Evolutionary conservation across 2,329 filamentous ascomycete genomes (phyloP), one percentile per base, ranked within the genome.

Genomic region (Graphiopsis chlorocephala): DNA sequence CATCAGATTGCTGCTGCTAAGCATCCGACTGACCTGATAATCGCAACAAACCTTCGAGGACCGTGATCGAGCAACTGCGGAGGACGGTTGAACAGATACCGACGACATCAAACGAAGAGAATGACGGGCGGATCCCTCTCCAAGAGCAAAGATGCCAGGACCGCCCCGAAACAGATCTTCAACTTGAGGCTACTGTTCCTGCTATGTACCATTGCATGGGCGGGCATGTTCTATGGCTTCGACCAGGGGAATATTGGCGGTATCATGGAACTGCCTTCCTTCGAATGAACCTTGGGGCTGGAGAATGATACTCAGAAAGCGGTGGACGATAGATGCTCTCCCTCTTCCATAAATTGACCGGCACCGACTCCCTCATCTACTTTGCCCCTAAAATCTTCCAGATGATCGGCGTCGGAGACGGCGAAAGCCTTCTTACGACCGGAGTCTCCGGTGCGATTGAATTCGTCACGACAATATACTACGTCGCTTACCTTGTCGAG

Each of bases 341-440:
- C 61, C 47, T 68, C n/a, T 68, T 68, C 64, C 67, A 68, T 61
- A 68, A 68, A 26, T 64, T 68, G 45, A 67, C 67, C 6, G 65
- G 67, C 11, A 68, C 67, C 5, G 67, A 67, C 29, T 64, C 58
- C 10, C 45, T 68, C 25, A 68, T 67, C 20, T 68, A 66, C 38
- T 67, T 62, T 20, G 52, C 61, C 2, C 65, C 64, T 4, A 47
- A 62, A 20, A 68, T 68, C 28, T 68, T 68, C 58, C 47, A 67
- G 26, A 50, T 68, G 14, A 67, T 68, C 48, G 67, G 67, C 20
- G 67, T 68, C 8, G 61, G 61, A 20, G 64, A 52, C 42, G 61
- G 65, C 61, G 26, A 42, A n/a, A 29, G 38, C 1, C 45, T 42
- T 11, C 42, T 60, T 20, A n/a, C 45, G 0, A 60, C 57, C 14